Conservation (phyloP, 495 filamentous ascomycete species). For the Xylaria acuta region DNA sequence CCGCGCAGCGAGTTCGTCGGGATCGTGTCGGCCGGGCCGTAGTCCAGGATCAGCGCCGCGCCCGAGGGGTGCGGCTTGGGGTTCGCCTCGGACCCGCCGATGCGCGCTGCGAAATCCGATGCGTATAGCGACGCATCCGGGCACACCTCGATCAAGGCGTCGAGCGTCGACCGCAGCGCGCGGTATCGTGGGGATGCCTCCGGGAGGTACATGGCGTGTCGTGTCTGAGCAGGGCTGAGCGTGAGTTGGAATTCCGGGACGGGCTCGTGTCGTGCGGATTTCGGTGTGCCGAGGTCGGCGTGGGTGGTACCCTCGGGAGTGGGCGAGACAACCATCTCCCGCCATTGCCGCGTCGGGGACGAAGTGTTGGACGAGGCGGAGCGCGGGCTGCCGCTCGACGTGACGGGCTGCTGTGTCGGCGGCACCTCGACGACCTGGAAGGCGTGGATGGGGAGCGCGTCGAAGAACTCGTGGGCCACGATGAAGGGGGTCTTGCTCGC, state of each 20-base stretch:
- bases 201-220: conserved; percentile 83
- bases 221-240: conserved; percentile 72
- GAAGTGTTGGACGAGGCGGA: conserved; percentile 47
- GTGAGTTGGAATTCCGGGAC: conserved; percentile 84
- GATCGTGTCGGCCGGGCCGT: conserved; percentile 79
- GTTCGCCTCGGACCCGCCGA: conserved; percentile 68
- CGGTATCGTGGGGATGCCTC: conserved; percentile 81
- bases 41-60: conserved; percentile 91
- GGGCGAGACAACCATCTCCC: conserved; percentile 85
- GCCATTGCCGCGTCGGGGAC: conserved; percentile 72
- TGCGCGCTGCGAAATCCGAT: conserved; percentile 78
- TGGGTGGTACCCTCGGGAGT: conserved; percentile 58
- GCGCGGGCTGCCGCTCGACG: conserved; percentile 39
- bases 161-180: conserved; percentile 66
- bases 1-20: conserved; percentile 88
- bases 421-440: conserved; percentile 74
- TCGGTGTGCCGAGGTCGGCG: conserved; percentile 51
- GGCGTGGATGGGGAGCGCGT: conserved; percentile 96
- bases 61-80: conserved; percentile 72
- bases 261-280: conserved; percentile 60
- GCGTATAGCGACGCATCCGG: conserved; percentile 82
- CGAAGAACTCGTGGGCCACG: conserved; percentile 97
- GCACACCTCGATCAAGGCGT: conserved; percentile 81
- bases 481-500: conserved; percentile 83
- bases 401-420: conserved; percentile 49